A percentile compares a stretch with the other conserved stretches of the same genome.
Conservation (phyloP, 768 basidiomycete genomes). For the Rhodosporidiobolus odoratus region DNA sequence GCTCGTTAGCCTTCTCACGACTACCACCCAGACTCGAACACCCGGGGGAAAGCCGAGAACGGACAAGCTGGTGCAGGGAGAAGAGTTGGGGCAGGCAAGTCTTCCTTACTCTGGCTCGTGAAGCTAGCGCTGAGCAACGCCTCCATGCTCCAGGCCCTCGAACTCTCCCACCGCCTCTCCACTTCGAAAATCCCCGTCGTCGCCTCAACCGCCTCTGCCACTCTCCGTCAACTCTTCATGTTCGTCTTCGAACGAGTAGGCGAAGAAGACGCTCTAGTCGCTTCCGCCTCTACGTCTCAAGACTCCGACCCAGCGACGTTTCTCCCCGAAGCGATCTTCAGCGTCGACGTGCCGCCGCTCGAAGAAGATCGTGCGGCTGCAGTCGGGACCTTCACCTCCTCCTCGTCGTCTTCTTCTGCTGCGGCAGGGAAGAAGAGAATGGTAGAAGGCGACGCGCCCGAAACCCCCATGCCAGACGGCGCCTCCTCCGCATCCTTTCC, state of each 20-base stretch:
- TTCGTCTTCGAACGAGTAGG: constrained; percentile 93
- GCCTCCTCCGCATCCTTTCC: no score
- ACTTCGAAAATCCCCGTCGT: constrained; percentile 94
- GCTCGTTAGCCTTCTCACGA: constrained; percentile 68
- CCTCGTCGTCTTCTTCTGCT: no score
- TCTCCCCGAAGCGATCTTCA: constrained; percentile 2
- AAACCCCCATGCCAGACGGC: neutral
- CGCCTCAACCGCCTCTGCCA: constrained; percentile 93
- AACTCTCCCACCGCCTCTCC: constrained; percentile 84
- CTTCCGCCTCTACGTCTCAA: neutral
- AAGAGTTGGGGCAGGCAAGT: constrained; percentile 72
- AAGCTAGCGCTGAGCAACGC: neutral
- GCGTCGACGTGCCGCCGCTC: constrained; percentile 28
- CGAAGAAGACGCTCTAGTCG: constrained; percentile 59
- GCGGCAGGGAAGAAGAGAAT: neutral
- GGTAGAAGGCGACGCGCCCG: constrained; percentile 3
- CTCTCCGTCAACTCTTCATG: constrained; percentile 92
- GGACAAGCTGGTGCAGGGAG: constrained; percentile 58
- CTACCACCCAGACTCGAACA: neutral
- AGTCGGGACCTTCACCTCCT: neutral
- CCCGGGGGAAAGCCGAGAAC: neutral
- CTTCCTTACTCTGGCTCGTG: neutral
- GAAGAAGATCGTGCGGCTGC: constrained; percentile 28
- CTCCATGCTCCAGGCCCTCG: constrained; percentile 20
- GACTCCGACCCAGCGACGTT: constrained; percentile 1